Base-by-base conservation (phyloP, 257 asterid species). In the Przewalskia tangutica region DNA sequence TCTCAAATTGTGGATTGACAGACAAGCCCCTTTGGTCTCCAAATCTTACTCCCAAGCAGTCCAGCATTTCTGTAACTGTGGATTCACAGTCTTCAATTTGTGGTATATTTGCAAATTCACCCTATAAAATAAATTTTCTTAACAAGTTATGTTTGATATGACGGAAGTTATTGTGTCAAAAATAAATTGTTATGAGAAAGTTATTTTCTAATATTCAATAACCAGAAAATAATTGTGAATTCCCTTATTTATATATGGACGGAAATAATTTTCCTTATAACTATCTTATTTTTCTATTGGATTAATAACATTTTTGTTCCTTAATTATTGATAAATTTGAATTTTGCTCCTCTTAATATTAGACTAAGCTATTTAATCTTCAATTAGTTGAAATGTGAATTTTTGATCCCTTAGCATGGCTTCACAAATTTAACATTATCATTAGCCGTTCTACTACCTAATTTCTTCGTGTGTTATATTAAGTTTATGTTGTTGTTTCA, bases 51-150 rank as follows among this genome's bases (percentile, higher is more conserved):
- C 81, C 89, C 1, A 88, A 77, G 81, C 86, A 80, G 17, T 83
- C 88, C 6, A 83, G 89, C 12, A 62, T 70, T 77, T 85, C 92
- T 12, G 84, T 77, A 12, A 88, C 97, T 11, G 83, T 86, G 8
- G 97, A 89, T 82, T 90, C 97, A 66, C 95, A 89, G 46, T 93
- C 96, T 9, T 93, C 97, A 11, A 86, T 90, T 48, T 91, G 97
- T 81, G 92, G 98, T 90, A 86, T 34, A 56, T 38, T 17, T 14
- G 7, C 68, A 7, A 34, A n/a, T 55, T 76, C 36, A n/a, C 16
- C 32, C 34, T 51, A 2, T 54, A 56, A 17, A 50, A 27, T 66
- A 9, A 58, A 16, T 34, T 20, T n/a, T 63, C 2, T 80, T 62
- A 12, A 23, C n/a, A 11, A 1, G 27, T 6, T 32, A 10, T 64